A percentile compares a stretch with the other conserved stretches of the same genome.
phyloP scores from a whole-genome alignment of 2,329 filamentous ascomycete species.

The Pochonia chlamydosporia region DNA sequence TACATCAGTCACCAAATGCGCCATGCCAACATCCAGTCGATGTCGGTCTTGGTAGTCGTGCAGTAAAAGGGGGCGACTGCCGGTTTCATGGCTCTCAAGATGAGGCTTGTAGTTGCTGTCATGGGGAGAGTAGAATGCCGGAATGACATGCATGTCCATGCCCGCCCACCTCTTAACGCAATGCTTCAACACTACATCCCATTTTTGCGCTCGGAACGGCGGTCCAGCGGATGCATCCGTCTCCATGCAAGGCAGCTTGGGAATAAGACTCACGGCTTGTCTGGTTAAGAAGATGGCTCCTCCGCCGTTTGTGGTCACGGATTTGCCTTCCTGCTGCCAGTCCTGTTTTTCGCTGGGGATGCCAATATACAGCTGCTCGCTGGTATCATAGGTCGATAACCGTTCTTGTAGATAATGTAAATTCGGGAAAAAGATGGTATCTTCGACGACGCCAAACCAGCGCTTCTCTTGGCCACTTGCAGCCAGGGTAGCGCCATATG shows the following conservation, averaged over 20 bases:
- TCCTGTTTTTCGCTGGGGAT: conserved; percentile 37
- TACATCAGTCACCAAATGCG: conserved; percentile 34
- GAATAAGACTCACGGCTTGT: conserved; percentile 25
- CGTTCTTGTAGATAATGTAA: conserved; percentile 31
- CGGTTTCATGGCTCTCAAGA: conserved; percentile 31
- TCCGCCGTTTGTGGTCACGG: conserved; percentile 35
- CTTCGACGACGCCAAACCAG: conserved; percentile 39
- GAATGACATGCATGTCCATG: conserved; percentile 34
- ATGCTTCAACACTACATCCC: conserved; percentile 36
- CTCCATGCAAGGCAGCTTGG: conserved; percentile 32
- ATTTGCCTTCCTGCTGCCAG: conserved; percentile 32
- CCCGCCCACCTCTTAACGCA: conserved; percentile 31
- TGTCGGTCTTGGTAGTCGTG: conserved; percentile 34
- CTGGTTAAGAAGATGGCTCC: conserved; percentile 37
- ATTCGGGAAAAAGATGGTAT: conserved; percentile 41
- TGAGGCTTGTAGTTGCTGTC: conserved; percentile 23
- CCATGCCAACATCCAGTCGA: conserved; percentile 31
- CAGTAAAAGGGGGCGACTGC: conserved; percentile 33
- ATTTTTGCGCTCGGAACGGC: conserved; percentile 21
- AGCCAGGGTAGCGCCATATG: conserved; percentile 25
- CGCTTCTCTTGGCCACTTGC: conserved; percentile 30
- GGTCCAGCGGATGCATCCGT: conserved; percentile 8
- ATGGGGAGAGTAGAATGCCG: conserved; percentile 35
- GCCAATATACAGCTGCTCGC: conserved; percentile 32
- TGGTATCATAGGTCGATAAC: conserved; percentile 28